A percentile compares a stretch with the other conserved stretches of the same genome.
These are phyloP conservation scores for Kazachstania viticola DNA, from an alignment of 805 yeast species.

Conservation along the genomic window DNA sequence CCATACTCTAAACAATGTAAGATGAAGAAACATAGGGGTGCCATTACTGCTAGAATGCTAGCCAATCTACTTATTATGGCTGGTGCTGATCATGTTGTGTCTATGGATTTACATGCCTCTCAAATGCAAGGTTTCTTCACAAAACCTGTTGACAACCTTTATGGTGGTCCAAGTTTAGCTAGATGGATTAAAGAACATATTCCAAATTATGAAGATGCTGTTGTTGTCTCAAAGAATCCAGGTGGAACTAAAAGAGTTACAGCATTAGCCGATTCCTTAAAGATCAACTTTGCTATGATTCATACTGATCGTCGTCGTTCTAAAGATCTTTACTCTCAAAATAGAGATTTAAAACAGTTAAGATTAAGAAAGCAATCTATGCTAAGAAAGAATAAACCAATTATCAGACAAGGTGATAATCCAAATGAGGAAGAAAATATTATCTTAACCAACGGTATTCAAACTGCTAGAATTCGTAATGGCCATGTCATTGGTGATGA, in stretches of 20 bases:
- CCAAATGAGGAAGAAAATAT: constrained; percentile 54
- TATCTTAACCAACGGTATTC: constrained; percentile 67
- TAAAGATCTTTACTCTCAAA: constrained; percentile 44
- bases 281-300: constrained; percentile 96
- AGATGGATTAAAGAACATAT: constrained; percentile 91
- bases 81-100: constrained; percentile 96
- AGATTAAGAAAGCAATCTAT: constrained; percentile 38
- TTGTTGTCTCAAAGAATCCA: constrained; percentile 96
- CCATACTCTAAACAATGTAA: constrained; percentile 96
- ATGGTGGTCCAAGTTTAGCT: constrained; percentile 93
- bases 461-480: constrained; percentile 89
- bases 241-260: constrained; percentile 98
- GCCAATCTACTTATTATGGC: constrained; percentile 94
- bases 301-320: constrained; percentile 94
- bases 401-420: constrained; percentile 31
- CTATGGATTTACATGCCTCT: constrained; percentile 92
- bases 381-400: constrained; percentile 34
- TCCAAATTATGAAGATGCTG: constrained; percentile 75
- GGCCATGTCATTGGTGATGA: constrained; percentile 96
- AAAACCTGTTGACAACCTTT: constrained; percentile 92
- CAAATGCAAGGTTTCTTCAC: constrained; percentile 99
- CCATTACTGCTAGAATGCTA: constrained; percentile 95
- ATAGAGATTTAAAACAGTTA: constrained; percentile 26
- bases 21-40: constrained; percentile 98
- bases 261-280: constrained; percentile 90